Base-by-base conservation (phyloP, 306 rosid genomes). In the Calophaca sinica region DNA sequence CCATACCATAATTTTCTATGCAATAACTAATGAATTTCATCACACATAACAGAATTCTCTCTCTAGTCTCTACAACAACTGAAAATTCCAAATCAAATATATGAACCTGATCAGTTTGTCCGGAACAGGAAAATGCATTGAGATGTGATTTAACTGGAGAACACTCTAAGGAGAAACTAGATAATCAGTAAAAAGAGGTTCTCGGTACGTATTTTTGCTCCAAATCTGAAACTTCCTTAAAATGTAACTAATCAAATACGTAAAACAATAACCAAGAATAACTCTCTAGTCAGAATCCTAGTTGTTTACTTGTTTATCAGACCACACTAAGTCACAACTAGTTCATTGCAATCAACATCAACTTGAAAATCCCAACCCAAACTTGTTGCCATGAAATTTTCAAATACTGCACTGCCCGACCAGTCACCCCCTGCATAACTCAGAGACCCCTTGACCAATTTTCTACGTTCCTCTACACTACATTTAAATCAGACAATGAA, bases 351-450 rank as follows among this genome's bases (percentile, higher is more conserved):
- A 65, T 41, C 61, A 29, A 36, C 45, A 45, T 52, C 35, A 52
- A 12, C 77, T 35, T 59, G 28, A 9, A 28, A 32, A 42, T 42
- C 52, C 68, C 46, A 76, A 53, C 82, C 33, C 54, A 76, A 61
- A 66, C 73, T 53, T 20, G 70, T 29, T 7, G 7, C 28, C 41
- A 31, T 44, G 32, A 52, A 65, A 42, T 35, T 80, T 62, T 44
- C 20, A 35, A 45, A 15, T 45, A 60, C 53, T 10, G 9, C 81
- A 49, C 36, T 41, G 7, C 55, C 42, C 13, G 4, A 1, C 35
- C 51, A 14, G 1, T 9, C 20, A 15, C 33, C 44, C 70, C 5
- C 36, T 41, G 35, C 70, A 59, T 13, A 29, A 70, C 74, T 38
- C 62, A 6, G 36, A n/a, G 29, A 75, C 46, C 71, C 66, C 28